These are phyloP conservation scores for Boletus smithii DNA, from an alignment of 1,284 basidiomycete species.

Conservation along the genomic window DNA sequence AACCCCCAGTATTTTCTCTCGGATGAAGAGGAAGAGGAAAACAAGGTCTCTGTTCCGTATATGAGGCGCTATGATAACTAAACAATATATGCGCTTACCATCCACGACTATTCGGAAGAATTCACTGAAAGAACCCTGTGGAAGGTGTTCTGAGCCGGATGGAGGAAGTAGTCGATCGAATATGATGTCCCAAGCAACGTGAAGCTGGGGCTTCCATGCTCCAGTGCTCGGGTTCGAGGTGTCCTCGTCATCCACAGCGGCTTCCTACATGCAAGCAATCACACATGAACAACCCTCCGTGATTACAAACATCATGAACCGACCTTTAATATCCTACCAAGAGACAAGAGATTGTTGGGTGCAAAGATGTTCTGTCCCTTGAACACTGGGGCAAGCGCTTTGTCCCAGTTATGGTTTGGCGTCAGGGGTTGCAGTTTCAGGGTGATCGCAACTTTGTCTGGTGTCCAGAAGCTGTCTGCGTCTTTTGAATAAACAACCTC, in stretches of 20 bases:
- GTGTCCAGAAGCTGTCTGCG: slow-evolving; percentile 55
- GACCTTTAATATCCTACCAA: slow-evolving; percentile 85
- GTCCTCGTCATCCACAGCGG: slow-evolving; percentile 54
- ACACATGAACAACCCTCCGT: slow-evolving; percentile 7
- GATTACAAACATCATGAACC: slow-evolving; percentile 4
- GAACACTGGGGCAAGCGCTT: slow-evolving; percentile 72
- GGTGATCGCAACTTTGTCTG: slow-evolving; percentile 84
- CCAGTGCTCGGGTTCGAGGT: slow-evolving; percentile 46
- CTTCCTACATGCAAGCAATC: slow-evolving; percentile 43
- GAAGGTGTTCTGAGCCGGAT: slow-evolving; percentile 35
- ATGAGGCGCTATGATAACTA: slow-evolving; percentile 8
- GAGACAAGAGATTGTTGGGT: slow-evolving; percentile 62
- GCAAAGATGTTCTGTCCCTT: slow-evolving; percentile 69
- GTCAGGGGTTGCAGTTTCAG: slow-evolving; percentile 63
- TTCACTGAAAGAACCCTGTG: slow-evolving; percentile 77
- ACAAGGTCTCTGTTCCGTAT: slow-evolving; percentile 71
- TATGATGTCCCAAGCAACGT: slow-evolving; percentile 89
- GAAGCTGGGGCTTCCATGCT: slow-evolving; percentile 87
- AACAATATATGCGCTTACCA: slow-evolving; percentile 47
- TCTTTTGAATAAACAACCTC: slow-evolving; percentile 45
- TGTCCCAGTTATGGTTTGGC: slow-evolving; percentile 68
- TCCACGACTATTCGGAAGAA: slow-evolving; percentile 91
- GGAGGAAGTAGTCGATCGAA: slow-evolving; percentile 71
- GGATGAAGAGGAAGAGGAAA: slow-evolving; percentile 78
- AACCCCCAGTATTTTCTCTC: slow-evolving; percentile 97